Evolutionary conservation across 805 yeast species (phyloP).

Genomic region (Wickerhamomyces strasburgensis): DNA sequence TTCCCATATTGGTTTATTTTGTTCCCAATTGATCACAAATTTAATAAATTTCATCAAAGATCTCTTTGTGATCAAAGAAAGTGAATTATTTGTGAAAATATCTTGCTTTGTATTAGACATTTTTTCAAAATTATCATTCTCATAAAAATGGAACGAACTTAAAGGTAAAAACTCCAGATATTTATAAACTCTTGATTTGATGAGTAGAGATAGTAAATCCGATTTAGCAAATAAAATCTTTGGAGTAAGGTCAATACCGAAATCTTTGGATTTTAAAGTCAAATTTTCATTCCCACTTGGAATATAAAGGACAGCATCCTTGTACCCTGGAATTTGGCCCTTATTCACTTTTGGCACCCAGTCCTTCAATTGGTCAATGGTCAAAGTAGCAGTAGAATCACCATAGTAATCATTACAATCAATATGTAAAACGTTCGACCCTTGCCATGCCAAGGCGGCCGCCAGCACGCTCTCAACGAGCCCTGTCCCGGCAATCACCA

Average conservation of each 20-base stretch:
- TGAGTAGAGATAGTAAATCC: conserved; percentile 73
- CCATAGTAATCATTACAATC: conserved; percentile 87
- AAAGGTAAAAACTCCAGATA: conserved; percentile 90
- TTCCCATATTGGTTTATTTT: conserved; percentile 50
- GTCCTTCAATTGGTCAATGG: conserved; percentile 75
- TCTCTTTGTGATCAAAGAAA: conserved; percentile 73
- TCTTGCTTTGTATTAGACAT: conserved; percentile 86
- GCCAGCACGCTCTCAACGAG: conserved; percentile 83
- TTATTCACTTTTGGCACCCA: conserved; percentile 76
- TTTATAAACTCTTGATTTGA: conserved; percentile 82
- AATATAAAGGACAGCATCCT: conserved; percentile 75
- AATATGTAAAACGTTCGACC: conserved; percentile 88
- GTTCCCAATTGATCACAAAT: conserved; percentile 72
- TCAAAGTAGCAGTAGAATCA: conserved; percentile 78
- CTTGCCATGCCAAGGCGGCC: conserved; percentile 96
- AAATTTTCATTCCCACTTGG: conserved; percentile 53
- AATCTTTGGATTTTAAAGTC: conserved; percentile 48
- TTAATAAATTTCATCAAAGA: conserved; percentile 87
- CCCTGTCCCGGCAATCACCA: conserved; percentile 90
- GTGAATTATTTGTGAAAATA: conserved; percentile 82
- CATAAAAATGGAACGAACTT: conserved; percentile 88
- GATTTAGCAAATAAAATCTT: conserved; percentile 84
- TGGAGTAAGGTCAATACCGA: conserved; percentile 85
- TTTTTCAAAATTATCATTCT: conserved; percentile 84
- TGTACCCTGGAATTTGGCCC: conserved; percentile 34